These are phyloP conservation scores for Pseudomonodictys pantanalensis DNA, from an alignment of 495 filamentous ascomycete species.

Conservation along the genomic window DNA sequence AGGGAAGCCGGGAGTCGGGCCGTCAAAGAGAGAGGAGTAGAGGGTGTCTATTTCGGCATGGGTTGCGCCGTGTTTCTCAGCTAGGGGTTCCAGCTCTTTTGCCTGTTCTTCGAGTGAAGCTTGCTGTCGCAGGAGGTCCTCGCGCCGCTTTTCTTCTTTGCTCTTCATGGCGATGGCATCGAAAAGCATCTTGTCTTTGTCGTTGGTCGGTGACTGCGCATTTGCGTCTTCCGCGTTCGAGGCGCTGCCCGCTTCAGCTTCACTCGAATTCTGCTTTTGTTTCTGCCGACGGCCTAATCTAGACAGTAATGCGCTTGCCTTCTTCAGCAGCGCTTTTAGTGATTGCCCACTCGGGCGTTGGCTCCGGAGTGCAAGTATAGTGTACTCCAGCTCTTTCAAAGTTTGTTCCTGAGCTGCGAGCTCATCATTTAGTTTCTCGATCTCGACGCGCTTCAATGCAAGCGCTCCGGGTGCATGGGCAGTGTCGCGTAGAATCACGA, in stretches of 20 bases:
- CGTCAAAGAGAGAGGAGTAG: constrained; percentile 6
- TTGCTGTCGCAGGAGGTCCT: not conserved
- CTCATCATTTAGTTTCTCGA: constrained; percentile 1
- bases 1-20: constrained; percentile 15
- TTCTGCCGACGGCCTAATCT: no score
- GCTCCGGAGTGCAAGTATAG: not conserved
- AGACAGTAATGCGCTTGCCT: no score
- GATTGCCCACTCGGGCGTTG: no score
- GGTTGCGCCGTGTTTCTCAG: constrained; percentile 1
- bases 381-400: not conserved
- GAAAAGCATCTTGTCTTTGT: not conserved
- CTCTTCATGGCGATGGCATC: not conserved
- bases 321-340: no score
- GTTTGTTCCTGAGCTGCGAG: not conserved
- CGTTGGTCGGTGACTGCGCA: no score
- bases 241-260: no score
- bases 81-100: constrained; percentile 2
- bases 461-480: constrained; percentile 1
- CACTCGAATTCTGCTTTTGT: not conserved
- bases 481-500: not conserved
- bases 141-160: not conserved
- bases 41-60: constrained; percentile 8
- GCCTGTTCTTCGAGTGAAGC: not conserved
- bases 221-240: no score
- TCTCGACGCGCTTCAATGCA: not conserved